Evolutionary conservation across 2,329 filamentous ascomycete genomes (phyloP), one percentile per base, ranked within the genome.

Genomic region (Ampelomyces quisqualis): DNA sequence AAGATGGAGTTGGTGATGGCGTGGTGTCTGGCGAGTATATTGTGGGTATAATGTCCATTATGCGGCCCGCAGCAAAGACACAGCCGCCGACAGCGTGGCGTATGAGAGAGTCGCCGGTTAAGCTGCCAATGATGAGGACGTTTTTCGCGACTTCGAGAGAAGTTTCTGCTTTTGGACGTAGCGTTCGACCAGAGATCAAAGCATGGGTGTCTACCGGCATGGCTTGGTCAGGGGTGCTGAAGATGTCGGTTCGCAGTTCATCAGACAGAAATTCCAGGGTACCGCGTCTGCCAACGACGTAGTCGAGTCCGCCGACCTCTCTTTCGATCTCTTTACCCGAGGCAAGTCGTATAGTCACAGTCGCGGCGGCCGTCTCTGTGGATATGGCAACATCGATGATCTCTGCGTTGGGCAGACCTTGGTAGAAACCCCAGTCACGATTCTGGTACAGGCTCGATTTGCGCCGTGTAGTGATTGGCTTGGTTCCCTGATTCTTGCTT

Each of bases 21-120:
- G 52, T 49, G 1, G 33, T 43, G 3, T 45, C 32, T 7, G 52
- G 32, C 0, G 49, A 38, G 27, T 55, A 60, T 1, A 34, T 48
- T 9, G 55, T 47, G 1, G 59, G 50, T n/a, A 65, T 60, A 7
- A 34, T 42, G 18, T 52, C 53, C 11, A 64, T 28, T 14, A 82
- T 72, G 45, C 71, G 75, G 3, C 78, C 75, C 3, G 78, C 80
- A 4, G 76, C 72, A 53, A 77, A 78, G 6, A 77, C 73, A 49
- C 79, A 81, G 4, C 78, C 76, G 2, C 80, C 79, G 19, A 80
- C 77, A 7, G 78, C 77, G 53, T 81, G 80, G 1, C 79, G 70
- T 18, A 83, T 76, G 3, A 83, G 67, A 2, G 78, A 80, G 57
- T 83, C 80, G 3, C 80, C 80, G 0, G 79, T 79, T 34, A 83